phyloP scores from a whole-genome alignment of 768 basidiomycete species.

The Pulveroboletus sp. region DNA sequence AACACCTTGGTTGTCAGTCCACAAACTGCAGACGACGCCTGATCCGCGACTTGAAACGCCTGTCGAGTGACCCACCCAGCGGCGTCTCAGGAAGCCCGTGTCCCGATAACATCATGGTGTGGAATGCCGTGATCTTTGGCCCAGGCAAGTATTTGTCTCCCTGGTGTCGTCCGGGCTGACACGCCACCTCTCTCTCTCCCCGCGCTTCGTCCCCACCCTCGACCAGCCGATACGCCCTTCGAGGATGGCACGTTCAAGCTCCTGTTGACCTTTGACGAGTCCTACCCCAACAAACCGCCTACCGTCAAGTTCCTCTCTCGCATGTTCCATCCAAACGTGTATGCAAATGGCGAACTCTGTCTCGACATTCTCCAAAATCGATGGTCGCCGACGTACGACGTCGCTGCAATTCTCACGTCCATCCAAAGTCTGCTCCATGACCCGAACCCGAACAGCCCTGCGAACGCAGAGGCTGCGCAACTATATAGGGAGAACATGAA shows the following conservation, averaged over 20 bases:
- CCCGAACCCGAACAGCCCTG: constrained; percentile 97
- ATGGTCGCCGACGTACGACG: constrained; percentile 99
- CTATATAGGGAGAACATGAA: constrained; percentile 98
- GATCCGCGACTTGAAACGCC: constrained; percentile 95
- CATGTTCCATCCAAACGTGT: constrained; percentile 99
- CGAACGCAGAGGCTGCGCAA: constrained; percentile 97
- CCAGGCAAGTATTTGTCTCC: constrained; percentile 60
- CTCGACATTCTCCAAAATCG: constrained; percentile 98
- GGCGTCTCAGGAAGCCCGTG: constrained; percentile 97
- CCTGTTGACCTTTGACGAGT: constrained; percentile 91
- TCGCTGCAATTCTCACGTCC: constrained; percentile 94
- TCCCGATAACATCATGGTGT: constrained; percentile 98
- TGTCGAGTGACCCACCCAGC: constrained; percentile 90
- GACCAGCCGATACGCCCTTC: constrained; percentile 91
- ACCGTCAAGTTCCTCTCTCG: constrained; percentile 94
- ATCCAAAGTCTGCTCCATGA: constrained; percentile 96
- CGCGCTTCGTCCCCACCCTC: no score
- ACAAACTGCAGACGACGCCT: constrained; percentile 93
- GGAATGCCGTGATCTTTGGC: constrained; percentile 99
- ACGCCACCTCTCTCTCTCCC: background rate
- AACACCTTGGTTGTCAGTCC: constrained; percentile 47
- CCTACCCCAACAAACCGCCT: constrained; percentile 98
- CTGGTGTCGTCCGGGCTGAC: background rate
- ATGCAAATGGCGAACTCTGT: constrained; percentile 96
- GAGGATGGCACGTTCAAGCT: constrained; percentile 99